Base-by-base conservation (phyloP, 1,284 basidiomycete species). In the Ganoderma lucidum region DNA sequence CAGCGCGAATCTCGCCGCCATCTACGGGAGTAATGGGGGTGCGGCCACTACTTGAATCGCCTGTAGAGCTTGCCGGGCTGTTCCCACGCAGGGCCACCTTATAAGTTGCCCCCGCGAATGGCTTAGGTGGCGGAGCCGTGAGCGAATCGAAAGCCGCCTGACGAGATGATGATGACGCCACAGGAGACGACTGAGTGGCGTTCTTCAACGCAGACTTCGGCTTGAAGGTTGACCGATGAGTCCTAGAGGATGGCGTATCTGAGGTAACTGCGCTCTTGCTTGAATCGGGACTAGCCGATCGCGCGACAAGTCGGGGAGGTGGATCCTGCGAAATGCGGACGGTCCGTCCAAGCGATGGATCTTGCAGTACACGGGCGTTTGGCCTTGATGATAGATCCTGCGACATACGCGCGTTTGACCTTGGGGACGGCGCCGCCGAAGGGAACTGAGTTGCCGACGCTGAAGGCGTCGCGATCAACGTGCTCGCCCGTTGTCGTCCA, bases 11-110 rank as follows among this genome's bases (percentile, higher is more conserved):
- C 56, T 93, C 93, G 72, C 91, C 92, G 14, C 91, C 92, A 75
- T 93, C 93, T 42, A 85, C 82, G 12, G 93, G 93, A 4, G 93
- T 94, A 62, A 90, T 81, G 15, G 93, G 93, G 30, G 85, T 85
- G 17, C 87, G 82, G 17, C 90, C 90, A 73, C 89, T 92, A 71
- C 91, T 93, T 68, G 92, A 93, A 74, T 91, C 92, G 10, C 93
- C 92, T 10, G 90, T 93, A 23, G 92, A 94, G 76, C 92, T 93
- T 2, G 90, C 89, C 19, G 92, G 93, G 74, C 91, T 93, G 70
- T 90, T 86, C 9, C 87, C 84, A 28, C 82, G 79, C 23, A 78
- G 66, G 15, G 72, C 73, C 28, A 67, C 37, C 1, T 65, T 70
- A 35, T 68, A 68, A 0, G 56, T 42, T 0, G 66, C 15, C 0